Conservation (phyloP, 306 rosid genomes). For the Ceratonia siliqua region DNA sequence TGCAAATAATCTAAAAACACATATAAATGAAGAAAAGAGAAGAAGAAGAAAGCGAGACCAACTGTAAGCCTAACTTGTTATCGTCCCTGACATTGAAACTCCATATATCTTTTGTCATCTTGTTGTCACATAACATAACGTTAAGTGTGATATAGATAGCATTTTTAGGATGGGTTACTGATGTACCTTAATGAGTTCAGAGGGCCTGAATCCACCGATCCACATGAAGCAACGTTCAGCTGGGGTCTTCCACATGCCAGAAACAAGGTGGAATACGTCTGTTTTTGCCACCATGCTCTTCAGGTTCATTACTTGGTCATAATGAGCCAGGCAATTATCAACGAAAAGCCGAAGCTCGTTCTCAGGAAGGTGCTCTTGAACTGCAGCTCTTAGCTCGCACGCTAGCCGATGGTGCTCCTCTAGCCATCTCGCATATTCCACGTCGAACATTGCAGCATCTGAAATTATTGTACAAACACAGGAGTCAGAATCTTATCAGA, state of each 20-base stretch:
- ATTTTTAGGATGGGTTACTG: not conserved
- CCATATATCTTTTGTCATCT: constrained; percentile 9
- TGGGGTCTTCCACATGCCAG: constrained; percentile 95
- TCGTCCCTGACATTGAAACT: not conserved
- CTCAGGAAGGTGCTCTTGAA: constrained; percentile 79
- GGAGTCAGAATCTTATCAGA: not conserved
- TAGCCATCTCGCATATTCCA: constrained; percentile 80
- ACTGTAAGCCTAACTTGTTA: not conserved
- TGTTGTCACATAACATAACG: constrained; percentile 18
- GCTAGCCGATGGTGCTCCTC: constrained; percentile 83
- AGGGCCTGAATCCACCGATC: constrained; percentile 93
- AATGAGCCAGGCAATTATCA: constrained; percentile 70
- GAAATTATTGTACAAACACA: not conserved
- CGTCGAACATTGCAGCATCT: constrained; percentile 85
- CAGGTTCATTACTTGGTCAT: constrained; percentile 67
- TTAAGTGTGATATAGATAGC: not conserved
- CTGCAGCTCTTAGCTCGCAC: constrained; percentile 88
- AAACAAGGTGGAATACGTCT: constrained; percentile 80
- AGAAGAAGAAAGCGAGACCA: not conserved
- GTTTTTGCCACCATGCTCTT: constrained; percentile 74
- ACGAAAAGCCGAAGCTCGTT: constrained; percentile 76
- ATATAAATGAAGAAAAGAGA: not conserved
- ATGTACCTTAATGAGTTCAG: constrained; percentile 87
- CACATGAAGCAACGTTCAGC: constrained; percentile 97
- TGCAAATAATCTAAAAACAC: not conserved